Base-by-base conservation (phyloP, 1,284 basidiomycete genomes). In the Ceratobasidium sp. region DNA sequence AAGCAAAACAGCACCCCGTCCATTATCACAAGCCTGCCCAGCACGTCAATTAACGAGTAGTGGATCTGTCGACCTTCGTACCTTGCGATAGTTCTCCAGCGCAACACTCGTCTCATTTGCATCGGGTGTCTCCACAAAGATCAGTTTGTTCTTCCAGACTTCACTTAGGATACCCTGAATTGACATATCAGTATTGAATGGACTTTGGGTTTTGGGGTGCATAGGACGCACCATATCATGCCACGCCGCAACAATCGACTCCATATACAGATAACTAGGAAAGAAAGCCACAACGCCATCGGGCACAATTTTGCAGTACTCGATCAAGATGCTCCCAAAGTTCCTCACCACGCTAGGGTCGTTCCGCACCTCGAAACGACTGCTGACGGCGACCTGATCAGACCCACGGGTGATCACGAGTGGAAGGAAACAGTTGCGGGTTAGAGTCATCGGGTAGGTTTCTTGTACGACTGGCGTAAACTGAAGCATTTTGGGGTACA, bases 231-330 rank as follows among this genome's bases (percentile, higher is more conserved):
- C 95, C 97, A 99, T 99, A 80, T 99, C 97, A 80, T 98, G 98
- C 97, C 97, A 99, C 14, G 97, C 97, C 1, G 95, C 95, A 23
- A 99, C 97, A 75, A 99, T 99, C 42, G 94, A 96, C 82, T 99
- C 97, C 97, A 99, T 99, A 82, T 99, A 99, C 30, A 99, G 87
- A 82, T 99, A 99, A 79, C 93, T 96, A 18, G 97, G 97, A 82
- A 99, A 99, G 86, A 99, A 99, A 8, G 96, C 96, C 40, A 98
- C 97, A 74, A 99, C 93, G n/a, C 97, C 97, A 81, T 99, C 97
- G 6, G 97, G 97, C 0, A 99, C 95, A 70, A 94, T 95, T 80
- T 96, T 96, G 81, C 94, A 94, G 83, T 98, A 98, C 81, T 99
- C 97, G 77, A 98, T 91, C 44, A 99, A 87, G 80, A 99, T 98